phyloP scores from a whole-genome alignment of 2,329 filamentous ascomycete genomes.

The Fusarium nanum region DNA sequence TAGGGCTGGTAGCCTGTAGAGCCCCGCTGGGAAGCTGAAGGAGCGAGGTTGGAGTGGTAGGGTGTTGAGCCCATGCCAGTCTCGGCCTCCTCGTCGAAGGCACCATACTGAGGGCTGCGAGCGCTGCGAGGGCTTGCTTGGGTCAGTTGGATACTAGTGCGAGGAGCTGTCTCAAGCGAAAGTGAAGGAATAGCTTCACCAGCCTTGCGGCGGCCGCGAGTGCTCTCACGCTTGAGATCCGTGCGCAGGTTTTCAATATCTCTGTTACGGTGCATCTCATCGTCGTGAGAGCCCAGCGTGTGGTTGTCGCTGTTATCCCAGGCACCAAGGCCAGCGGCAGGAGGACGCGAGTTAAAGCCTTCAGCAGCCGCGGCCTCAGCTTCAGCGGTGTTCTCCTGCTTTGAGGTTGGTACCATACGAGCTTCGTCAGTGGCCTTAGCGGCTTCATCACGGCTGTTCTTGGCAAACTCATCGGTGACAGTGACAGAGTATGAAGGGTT shows the following conservation, averaged over 20 bases:
- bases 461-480: slow-evolving; percentile 76
- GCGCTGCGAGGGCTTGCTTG: slow-evolving; percentile 49
- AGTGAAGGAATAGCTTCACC: slow-evolving; percentile 58
- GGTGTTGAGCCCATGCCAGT: slow-evolving; percentile 50
- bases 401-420: slow-evolving; percentile 69
- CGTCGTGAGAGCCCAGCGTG: slow-evolving; percentile 44
- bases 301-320: slow-evolving; percentile 45
- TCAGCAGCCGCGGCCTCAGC: slow-evolving; percentile 59
- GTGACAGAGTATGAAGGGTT: slow-evolving; percentile 87
- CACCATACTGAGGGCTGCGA: slow-evolving; percentile 49
- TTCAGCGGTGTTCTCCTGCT: slow-evolving; percentile 46
- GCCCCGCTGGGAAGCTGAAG: slow-evolving; percentile 31
- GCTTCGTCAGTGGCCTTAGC: slow-evolving; percentile 70
- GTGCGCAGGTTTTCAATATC: slow-evolving; percentile 55
- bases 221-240: slow-evolving; percentile 57
- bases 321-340: slow-evolving; percentile 39
- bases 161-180: slow-evolving; percentile 44
- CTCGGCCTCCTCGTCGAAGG: slow-evolving; percentile 59
- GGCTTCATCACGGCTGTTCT: slow-evolving; percentile 69
- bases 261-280: slow-evolving; percentile 52
- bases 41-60: slow-evolving; percentile 48
- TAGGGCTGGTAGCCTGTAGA: slow-evolving; percentile 43
- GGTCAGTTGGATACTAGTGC: slow-evolving; percentile 42
- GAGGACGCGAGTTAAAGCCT: slow-evolving; percentile 56
- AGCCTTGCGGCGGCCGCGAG: slow-evolving; percentile 61